Evolutionary conservation across 345 rosid genomes (phyloP).

Genomic region (Cochlearia excelsa): DNA sequence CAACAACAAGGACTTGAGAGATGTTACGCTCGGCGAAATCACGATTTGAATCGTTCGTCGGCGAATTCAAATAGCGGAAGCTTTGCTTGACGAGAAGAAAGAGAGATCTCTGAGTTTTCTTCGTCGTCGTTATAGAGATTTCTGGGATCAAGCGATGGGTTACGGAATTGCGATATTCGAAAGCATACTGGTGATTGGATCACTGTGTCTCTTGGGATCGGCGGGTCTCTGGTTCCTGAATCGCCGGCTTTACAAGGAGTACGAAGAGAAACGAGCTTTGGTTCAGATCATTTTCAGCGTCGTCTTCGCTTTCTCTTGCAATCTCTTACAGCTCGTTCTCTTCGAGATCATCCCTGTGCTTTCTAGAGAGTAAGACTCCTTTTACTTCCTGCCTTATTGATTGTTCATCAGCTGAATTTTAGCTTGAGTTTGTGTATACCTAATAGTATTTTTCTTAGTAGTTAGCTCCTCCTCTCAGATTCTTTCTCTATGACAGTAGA

Average conservation of each 20-base stretch:
- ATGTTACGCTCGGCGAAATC: no score
- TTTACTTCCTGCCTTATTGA: slow-evolving; percentile 4
- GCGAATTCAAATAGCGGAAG: slow-evolving; percentile 6
- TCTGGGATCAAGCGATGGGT: slow-evolving; percentile 55
- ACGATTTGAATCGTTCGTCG: slow-evolving; percentile 4
- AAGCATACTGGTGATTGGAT: slow-evolving; percentile 63
- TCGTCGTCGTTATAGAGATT: neutral
- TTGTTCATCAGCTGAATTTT: neutral
- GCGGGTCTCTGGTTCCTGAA: slow-evolving; percentile 93
- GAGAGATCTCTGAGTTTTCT: slow-evolving; percentile 6
- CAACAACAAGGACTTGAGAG: no score
- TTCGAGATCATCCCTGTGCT: slow-evolving; percentile 94
- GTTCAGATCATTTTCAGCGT: slow-evolving; percentile 96
- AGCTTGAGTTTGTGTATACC: neutral
- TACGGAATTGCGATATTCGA: slow-evolving; percentile 78
- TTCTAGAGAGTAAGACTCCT: slow-evolving; percentile 63
- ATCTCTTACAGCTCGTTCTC: slow-evolving; percentile 95
- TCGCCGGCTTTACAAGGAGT: slow-evolving; percentile 86
- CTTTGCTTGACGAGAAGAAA: neutral
- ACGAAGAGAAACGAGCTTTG: slow-evolving; percentile 87
- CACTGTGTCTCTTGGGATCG: slow-evolving; percentile 73
- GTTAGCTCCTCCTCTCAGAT: neutral
- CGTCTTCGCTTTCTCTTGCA: slow-evolving; percentile 98
- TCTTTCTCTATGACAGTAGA: neutral
- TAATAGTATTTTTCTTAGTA: neutral